A percentile compares a stretch with the other conserved stretches of the same genome.
Conservation (phyloP, 306 rosid genomes). For the Quercus suber region DNA sequence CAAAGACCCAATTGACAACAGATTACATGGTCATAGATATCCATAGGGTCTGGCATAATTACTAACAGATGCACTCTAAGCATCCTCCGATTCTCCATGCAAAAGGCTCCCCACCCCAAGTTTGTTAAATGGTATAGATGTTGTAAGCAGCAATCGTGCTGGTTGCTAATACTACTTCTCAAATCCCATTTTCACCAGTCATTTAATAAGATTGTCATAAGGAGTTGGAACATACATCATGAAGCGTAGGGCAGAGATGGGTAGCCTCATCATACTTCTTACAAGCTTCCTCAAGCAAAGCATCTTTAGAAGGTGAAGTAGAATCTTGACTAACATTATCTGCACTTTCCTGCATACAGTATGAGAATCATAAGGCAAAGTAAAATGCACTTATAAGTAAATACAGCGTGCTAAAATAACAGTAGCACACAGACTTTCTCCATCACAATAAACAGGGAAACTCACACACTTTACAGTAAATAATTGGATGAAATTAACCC, state of each 20-base stretch:
- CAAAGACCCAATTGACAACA: background rate
- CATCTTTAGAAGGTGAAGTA: constrained; percentile 91
- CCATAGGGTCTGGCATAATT: background rate
- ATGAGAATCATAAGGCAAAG: constrained; percentile 20
- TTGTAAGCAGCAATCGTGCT: background rate
- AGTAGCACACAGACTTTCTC: background rate
- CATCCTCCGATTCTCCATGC: background rate
- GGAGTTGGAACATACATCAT: constrained; percentile 71
- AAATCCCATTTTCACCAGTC: background rate
- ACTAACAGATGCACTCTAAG: background rate
- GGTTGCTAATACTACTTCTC: background rate
- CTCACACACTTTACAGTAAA: background rate
- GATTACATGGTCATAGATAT: background rate
- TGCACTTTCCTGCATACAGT: constrained; percentile 88
- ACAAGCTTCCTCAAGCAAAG: constrained; percentile 99
- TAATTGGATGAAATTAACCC: background rate
- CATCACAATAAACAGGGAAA: background rate
- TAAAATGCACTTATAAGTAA: background rate
- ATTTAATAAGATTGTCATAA: constrained; percentile 15
- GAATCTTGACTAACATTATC: constrained; percentile 94
- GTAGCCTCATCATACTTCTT: constrained; percentile 97
- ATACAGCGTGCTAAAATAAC: constrained; percentile 7
- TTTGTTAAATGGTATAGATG: background rate
- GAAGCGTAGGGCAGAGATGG: constrained; percentile 86
- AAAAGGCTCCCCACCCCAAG: background rate